These are phyloP conservation scores for Acrocalymma vagum DNA, from an alignment of 2,329 filamentous ascomycete species.

Conservation along the genomic window DNA sequence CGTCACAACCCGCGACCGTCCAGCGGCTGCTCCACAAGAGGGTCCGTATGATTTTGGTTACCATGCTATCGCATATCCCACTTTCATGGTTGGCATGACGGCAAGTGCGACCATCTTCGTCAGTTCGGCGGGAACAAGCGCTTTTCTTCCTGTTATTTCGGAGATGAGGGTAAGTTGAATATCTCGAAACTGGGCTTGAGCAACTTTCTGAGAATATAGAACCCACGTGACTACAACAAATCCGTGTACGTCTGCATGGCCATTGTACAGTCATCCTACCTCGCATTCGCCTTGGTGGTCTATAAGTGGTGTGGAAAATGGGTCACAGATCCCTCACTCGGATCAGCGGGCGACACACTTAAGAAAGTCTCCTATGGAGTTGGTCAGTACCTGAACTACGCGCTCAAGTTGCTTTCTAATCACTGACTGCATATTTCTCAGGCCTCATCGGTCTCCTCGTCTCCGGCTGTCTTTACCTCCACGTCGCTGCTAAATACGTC, in stretches of 20 bases:
- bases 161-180: slow-evolving; percentile 61
- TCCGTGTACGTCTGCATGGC: slow-evolving; percentile 67
- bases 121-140: slow-evolving; percentile 65
- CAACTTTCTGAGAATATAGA: slow-evolving; percentile 16
- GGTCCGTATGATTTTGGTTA: slow-evolving; percentile 68
- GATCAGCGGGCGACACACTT: slow-evolving; percentile 65
- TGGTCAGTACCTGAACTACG: slow-evolving; percentile 39
- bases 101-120: slow-evolving; percentile 66
- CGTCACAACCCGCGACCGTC: slow-evolving; percentile 63
- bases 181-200: too few species aligned
- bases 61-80: slow-evolving; percentile 62
- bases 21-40: slow-evolving; percentile 65
- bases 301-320: slow-evolving; percentile 70
- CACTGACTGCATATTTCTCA: slow-evolving; percentile 1
- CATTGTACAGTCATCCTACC: slow-evolving; percentile 65
- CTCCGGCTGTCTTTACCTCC: slow-evolving; percentile 56
- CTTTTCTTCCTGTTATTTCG: slow-evolving; percentile 70
- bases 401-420: slow-evolving; percentile 3
- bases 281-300: slow-evolving; percentile 66
- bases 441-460: slow-evolving; percentile 62
- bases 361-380: slow-evolving; percentile 71
- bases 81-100: slow-evolving; percentile 65
- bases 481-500: slow-evolving; percentile 63
- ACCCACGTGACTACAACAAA: slow-evolving; percentile 67
- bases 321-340: slow-evolving; percentile 69